Evolutionary conservation across 805 yeast species (phyloP), one percentile per base, ranked within the genome.

Genomic region (Pichia phayaonensis): DNA sequence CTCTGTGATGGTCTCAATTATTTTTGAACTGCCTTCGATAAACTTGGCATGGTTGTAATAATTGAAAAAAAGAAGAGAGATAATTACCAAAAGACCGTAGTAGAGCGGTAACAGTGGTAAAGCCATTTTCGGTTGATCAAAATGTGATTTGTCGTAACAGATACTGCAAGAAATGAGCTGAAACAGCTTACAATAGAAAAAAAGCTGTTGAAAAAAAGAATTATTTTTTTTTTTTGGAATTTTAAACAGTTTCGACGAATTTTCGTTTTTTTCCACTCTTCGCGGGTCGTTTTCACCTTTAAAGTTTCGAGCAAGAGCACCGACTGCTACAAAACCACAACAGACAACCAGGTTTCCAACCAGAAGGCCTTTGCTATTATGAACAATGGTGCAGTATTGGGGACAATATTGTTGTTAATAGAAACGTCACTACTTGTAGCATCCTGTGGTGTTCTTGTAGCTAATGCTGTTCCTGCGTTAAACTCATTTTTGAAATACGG

Each of bases 401-500:
- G n/a, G 4, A 16, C 40, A 3, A 2, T 31, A 21, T 34, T 40
- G 13, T 8, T 39, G 15, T 22, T 29, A 16, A 21, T 42, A 3
- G 27, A 42, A 7, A 8, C 31, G 2, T 44, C 40, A n/a, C 46
- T 47, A 8, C 7, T 18, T 2, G 18, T 47, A 10, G 54, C 50
- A 4, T 45, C 51, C 8, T 26, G 27, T 4, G 39, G 45, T 24
- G 59, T 57, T 4, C 16, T 55, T 6, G 8, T 46, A 7, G 61
- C 58, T 7, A 15, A 24, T 2, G 2, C 3, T 2, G 18, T 42
- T 10, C 58, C 59, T 4, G 10, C 22, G 2, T 40, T 59, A 1
- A 22, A 45, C 1, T 22, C 44, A 6, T 48, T 59, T 3, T 48
- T 59, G 2, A 44, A 46, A 34, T 59, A 59, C 18, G 62, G 62